A percentile compares a stretch with the other conserved stretches of the same genome.
Evolutionary conservation across 2,329 filamentous ascomycete genomes (phyloP).

Genomic region (Escovopsis sp.): DNA sequence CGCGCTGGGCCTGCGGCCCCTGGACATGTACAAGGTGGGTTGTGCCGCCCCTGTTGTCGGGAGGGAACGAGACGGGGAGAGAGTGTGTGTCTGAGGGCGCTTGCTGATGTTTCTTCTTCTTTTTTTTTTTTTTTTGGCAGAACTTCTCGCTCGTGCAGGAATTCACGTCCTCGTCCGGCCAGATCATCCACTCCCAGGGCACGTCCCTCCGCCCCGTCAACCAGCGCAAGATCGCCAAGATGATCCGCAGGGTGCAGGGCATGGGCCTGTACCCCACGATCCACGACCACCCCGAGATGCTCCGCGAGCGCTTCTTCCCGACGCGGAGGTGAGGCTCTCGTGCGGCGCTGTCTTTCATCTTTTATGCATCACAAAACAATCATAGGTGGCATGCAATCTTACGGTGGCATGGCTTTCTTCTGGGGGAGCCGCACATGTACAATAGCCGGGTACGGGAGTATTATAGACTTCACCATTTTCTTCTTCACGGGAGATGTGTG

Average conservation of each 20-base stretch:
- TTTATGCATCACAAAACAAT: not conserved
- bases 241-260: slow-evolving; percentile 75
- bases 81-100: not conserved
- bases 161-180: slow-evolving; percentile 70
- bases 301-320: slow-evolving; percentile 31
- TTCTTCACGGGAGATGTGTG: slow-evolving; percentile 14
- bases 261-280: slow-evolving; percentile 86
- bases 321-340: slow-evolving; percentile 4
- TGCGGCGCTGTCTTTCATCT: not conserved
- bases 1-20: slow-evolving; percentile 60
- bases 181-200: slow-evolving; percentile 61
- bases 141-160: slow-evolving; percentile 89
- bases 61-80: not conserved
- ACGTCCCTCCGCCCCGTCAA: slow-evolving; percentile 79
- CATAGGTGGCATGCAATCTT: not conserved
- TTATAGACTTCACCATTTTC: slow-evolving; percentile 4
- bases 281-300: slow-evolving; percentile 73
- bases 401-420: slow-evolving; percentile 1
- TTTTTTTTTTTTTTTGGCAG: slow-evolving; percentile 27
- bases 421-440: slow-evolving; percentile 15
- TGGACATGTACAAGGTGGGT: slow-evolving; percentile 72
- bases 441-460: slow-evolving; percentile 18
- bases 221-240: slow-evolving; percentile 86
- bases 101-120: no score
- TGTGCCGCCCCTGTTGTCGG: not conserved